These are phyloP conservation scores for Pleurotus giganteus DNA, from an alignment of 768 basidiomycete genomes.

Conservation along the genomic window DNA sequence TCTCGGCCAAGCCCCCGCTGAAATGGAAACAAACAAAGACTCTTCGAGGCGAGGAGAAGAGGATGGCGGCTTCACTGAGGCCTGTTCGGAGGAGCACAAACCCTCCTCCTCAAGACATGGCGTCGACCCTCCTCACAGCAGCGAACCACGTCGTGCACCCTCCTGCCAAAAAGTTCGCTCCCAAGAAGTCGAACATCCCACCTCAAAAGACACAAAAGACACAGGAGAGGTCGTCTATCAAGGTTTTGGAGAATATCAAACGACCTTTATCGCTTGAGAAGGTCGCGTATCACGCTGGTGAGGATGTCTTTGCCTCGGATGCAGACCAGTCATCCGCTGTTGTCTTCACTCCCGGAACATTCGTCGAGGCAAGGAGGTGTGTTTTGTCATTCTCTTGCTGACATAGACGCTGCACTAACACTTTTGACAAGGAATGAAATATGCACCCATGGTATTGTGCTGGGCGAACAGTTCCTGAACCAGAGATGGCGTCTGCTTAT, in stretches of 20 bases:
- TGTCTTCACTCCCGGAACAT: constrained; percentile 39
- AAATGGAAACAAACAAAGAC: constrained; percentile 36
- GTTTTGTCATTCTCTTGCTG: constrained; percentile 9
- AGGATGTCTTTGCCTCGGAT: constrained; percentile 17
- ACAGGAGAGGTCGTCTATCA: constrained; percentile 23
- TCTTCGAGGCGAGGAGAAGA: constrained; percentile 38
- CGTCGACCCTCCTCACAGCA: neutral
- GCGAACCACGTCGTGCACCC: neutral
- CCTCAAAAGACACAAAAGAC: constrained; percentile 12
- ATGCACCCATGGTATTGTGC: constrained; percentile 30
- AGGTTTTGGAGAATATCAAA: neutral
- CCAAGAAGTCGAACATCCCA: neutral
- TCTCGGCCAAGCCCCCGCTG: constrained; percentile 22
- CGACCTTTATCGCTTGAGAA: constrained; percentile 4
- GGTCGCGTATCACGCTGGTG: constrained; percentile 7
- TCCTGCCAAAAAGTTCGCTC: neutral
- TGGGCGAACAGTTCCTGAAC: constrained; percentile 25
- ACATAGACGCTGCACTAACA: neutral
- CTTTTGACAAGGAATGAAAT: constrained; percentile 28
- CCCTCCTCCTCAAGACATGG: neutral
- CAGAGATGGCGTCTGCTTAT: constrained; percentile 14
- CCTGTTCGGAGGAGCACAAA: constrained; percentile 3
- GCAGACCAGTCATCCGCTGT: constrained; percentile 11
- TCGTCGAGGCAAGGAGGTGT: constrained; percentile 53
- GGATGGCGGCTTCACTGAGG: constrained; percentile 25